Evolutionary conservation across 257 asterid genomes (phyloP).

Genomic region (Jacaranda copaia): DNA sequence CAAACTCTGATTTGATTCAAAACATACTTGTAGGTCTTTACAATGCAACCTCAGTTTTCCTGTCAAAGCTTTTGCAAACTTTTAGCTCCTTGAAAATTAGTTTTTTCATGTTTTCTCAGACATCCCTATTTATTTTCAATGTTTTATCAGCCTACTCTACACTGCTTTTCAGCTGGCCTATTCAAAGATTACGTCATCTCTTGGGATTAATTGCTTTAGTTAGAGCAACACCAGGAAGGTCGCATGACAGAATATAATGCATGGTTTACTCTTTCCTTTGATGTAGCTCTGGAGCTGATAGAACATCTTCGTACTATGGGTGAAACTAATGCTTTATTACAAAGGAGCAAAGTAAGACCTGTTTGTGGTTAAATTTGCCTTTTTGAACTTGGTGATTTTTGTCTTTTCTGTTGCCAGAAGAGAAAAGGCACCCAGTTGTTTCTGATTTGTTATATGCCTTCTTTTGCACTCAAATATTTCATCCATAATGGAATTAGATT

Average conservation of each 20-base stretch:
- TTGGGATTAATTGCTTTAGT: neutral
- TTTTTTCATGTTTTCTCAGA: neutral
- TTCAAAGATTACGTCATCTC: neutral
- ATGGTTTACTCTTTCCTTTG: constrained; percentile 33
- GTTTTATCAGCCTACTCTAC: neutral
- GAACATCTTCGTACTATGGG: constrained; percentile 99
- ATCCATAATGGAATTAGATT: constrained; percentile 50
- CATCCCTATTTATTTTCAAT: neutral
- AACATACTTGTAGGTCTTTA: constrained; percentile 17
- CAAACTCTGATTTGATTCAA: constrained; percentile 2
- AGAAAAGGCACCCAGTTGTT: constrained; percentile 16
- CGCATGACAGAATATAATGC: constrained; percentile 23
- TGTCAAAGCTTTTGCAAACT: neutral
- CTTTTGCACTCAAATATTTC: constrained; percentile 24
- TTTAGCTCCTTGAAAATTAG: neutral
- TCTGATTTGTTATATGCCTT: neutral
- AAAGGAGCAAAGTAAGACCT: constrained; percentile 68
- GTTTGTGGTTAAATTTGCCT: constrained; percentile 11
- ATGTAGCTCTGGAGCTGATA: constrained; percentile 89
- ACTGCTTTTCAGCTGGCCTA: constrained; percentile 6
- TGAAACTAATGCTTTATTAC: constrained; percentile 87
- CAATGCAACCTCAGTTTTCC: neutral
- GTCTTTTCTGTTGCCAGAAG: constrained; percentile 3
- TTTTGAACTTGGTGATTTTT: constrained; percentile 12
- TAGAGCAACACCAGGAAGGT: neutral